Base-by-base conservation (phyloP, 148 eudicot species). In the Rhododendron molle region DNA sequence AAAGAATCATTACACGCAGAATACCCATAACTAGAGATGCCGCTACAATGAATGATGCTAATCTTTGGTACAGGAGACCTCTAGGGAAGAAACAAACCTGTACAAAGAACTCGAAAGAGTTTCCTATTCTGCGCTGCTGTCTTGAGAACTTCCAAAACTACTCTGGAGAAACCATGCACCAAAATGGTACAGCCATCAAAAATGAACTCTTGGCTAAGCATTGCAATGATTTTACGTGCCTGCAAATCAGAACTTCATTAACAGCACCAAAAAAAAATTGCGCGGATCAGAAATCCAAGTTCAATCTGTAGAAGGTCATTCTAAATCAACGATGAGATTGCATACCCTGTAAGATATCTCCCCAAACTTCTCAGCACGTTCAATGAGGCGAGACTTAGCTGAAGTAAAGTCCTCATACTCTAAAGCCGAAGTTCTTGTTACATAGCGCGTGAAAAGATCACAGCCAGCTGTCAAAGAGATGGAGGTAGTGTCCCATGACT, bases 311-410 rank as follows among this genome's bases (percentile, higher is more conserved):
- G 82, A 85, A 85, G n/a, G 32, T 78, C 5, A 1, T 78, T 62
- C 36, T 72, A 44, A 72, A 47, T n/a, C 54, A 52, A 78, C 56
- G 72, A 52, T 40, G 49, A 85, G 76, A 21, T 74, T 73, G 76
- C 91, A 85, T 56, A 96, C 99, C 98, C 94, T 96, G 87, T 92
- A 89, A 84, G 99, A 96, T 89, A 96, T 95, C 89, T 96, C 98
- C 47, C 99, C 99, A 84, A 96, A 96, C 92, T 95, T 96, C 91
- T 96, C 99, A 56, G 99, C 99, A 86, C 99, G 99, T 87, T 96
- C 99, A 87, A 96, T 93, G 83, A 96, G 92, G 87, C 99, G 98
- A 88, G 97, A 92, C 88, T 93, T 96, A n/a, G 98, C 98, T 52
- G 99, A 95, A 87, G 89, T 92, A 76, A 96, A 96, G 88, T 96